phyloP scores from a whole-genome alignment of 345 rosid species.

The Syzygium aromaticum region DNA sequence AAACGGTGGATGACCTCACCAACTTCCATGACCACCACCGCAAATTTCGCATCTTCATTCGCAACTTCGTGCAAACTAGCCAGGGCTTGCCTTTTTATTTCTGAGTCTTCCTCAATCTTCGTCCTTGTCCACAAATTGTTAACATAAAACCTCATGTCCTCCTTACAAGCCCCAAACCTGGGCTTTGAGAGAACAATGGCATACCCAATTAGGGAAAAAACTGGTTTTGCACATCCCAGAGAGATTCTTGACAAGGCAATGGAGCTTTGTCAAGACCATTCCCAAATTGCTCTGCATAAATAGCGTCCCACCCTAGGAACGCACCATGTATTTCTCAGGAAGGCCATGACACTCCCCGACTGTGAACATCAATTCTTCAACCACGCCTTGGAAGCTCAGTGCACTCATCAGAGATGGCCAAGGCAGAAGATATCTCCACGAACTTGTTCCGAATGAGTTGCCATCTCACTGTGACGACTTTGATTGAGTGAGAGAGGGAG shows the following conservation, averaged over 20 bases:
- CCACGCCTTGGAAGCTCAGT: slow-evolving; percentile 27
- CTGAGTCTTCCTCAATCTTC: slow-evolving; percentile 41
- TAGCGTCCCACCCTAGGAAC: slow-evolving; percentile 59
- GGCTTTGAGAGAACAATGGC: slow-evolving; percentile 45
- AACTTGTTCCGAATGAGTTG: no score
- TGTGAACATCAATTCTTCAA: slow-evolving; percentile 31
- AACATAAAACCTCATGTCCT: slow-evolving; percentile 25
- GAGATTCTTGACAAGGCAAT: slow-evolving; percentile 39
- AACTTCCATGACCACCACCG: no score
- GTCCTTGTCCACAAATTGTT: slow-evolving; percentile 63
- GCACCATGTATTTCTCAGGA: slow-evolving; percentile 58
- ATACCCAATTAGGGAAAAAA: slow-evolving; percentile 48
- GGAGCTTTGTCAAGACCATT: slow-evolving; percentile 42
- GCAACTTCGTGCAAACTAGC: slow-evolving; percentile 41
- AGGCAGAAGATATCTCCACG: neutral
- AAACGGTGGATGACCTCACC: slow-evolving; percentile 34
- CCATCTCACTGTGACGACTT: no score
- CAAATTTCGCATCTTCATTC: slow-evolving; percentile 45
- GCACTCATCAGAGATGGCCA: slow-evolving; percentile 33
- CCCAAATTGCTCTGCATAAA: slow-evolving; percentile 92
- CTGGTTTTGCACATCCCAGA: slow-evolving; percentile 57
- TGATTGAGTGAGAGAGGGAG: no score
- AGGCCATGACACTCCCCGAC: slow-evolving; percentile 45
- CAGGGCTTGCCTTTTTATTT: slow-evolving; percentile 77
- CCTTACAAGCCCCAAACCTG: no score